A percentile compares a stretch with the other conserved stretches of the same genome.
Evolutionary conservation across 208 protist species (phyloP).

Genomic region (Acanthamoeba polyphaga): DNA sequence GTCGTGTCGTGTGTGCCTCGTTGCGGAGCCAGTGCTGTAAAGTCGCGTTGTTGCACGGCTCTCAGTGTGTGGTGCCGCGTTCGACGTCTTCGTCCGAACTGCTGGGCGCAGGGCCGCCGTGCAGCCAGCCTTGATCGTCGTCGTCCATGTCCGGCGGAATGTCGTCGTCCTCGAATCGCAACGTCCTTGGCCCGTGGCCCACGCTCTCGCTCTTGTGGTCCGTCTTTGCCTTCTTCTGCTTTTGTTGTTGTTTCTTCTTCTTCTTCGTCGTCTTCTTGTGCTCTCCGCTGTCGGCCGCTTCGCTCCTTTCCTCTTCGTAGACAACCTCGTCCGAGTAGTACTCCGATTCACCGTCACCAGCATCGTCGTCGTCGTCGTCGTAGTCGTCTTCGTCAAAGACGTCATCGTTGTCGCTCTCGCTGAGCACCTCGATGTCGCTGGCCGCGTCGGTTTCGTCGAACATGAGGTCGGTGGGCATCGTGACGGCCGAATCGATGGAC

Average conservation of each 20-base stretch:
- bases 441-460: not conserved
- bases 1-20: too few relatives aligned
- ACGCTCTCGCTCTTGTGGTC: not conserved
- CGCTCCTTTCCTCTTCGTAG: not conserved
- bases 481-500: conserved; percentile 39
- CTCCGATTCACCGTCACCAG: not conserved
- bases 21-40: too few relatives aligned
- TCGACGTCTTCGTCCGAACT: not conserved
- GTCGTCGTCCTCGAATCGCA: conserved; percentile 3
- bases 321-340: not conserved
- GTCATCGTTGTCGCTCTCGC: conserved; percentile 19
- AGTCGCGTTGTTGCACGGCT: not conserved
- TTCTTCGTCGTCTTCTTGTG: not conserved
- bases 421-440: conserved; percentile 35
- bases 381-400: not conserved
- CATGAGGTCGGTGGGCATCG: not conserved
- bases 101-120: not conserved
- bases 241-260: conserved; percentile 22
- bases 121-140: not conserved
- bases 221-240: not conserved
- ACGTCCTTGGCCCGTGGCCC: too few relatives aligned
- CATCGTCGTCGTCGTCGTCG: not conserved
- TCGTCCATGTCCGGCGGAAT: not conserved
- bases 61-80: not conserved
- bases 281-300: not conserved